Evolutionary conservation across 106 monocot genomes (phyloP).

Genomic region (Gastrodia elata): DNA sequence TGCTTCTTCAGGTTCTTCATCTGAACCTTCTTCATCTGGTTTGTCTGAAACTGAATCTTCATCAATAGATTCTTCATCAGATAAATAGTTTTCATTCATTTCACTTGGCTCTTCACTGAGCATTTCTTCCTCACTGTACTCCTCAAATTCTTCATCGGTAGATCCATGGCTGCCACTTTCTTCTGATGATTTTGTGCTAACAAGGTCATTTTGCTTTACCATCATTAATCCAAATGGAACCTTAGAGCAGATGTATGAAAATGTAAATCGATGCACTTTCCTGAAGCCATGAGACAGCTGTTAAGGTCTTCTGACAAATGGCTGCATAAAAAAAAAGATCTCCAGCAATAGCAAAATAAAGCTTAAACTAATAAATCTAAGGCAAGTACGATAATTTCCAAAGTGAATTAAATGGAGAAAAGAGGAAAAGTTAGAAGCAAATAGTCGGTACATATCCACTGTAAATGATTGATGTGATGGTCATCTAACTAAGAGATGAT

Average conservation of each 20-base stretch:
- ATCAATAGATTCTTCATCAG: not conserved
- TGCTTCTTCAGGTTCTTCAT: constrained; percentile 2
- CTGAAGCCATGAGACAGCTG: not conserved
- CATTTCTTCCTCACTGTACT: constrained; percentile 7
- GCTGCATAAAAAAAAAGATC: not conserved
- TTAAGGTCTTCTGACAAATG: not conserved
- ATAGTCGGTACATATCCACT: not conserved
- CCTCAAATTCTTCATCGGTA: not conserved
- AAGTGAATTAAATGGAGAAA: not conserved
- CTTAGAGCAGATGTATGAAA: not conserved
- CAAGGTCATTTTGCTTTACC: constrained; percentile 8
- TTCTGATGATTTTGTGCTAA: not conserved
- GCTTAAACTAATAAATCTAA: not conserved
- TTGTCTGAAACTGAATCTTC: constrained; percentile 5
- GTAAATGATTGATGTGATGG: not conserved
- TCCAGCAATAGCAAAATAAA: not conserved
- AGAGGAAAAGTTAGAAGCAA: not conserved
- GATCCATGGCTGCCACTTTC: constrained; percentile 1
- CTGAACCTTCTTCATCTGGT: not conserved
- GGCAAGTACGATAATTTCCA: not conserved
- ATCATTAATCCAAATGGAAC: not conserved
- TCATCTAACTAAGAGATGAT: not conserved
- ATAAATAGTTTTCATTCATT: constrained; percentile 1
- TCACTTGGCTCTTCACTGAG: constrained; percentile 9
- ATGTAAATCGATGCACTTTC: not conserved